These are phyloP conservation scores for Cryoendolithus antarcticus DNA, from an alignment of 2,329 filamentous ascomycete species.

Conservation along the genomic window DNA sequence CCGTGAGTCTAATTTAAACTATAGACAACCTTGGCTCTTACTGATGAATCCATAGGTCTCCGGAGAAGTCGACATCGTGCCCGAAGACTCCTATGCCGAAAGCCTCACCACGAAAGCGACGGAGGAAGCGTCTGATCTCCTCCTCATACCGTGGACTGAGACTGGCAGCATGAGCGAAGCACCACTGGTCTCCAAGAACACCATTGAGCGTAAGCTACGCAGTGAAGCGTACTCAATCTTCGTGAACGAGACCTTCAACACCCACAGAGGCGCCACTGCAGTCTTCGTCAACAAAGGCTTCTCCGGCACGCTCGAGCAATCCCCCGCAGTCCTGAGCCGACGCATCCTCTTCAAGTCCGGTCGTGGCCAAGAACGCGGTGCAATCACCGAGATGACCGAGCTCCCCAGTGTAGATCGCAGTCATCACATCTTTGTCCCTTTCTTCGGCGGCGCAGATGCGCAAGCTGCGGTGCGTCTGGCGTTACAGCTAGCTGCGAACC, in stretches of 20 bases:
- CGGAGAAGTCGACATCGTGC: conserved; percentile 67
- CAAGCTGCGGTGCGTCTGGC: conserved; percentile 65
- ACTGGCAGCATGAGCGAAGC: conserved; percentile 62
- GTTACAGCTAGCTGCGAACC: conserved; percentile 69
- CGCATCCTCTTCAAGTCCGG: conserved; percentile 47
- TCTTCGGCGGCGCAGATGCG: conserved; percentile 74
- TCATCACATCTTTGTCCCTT: conserved; percentile 79
- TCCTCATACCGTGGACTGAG: conserved; percentile 84
- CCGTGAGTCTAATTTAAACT: conserved; percentile 26
- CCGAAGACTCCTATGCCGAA: conserved; percentile 65
- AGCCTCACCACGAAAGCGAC: conserved; percentile 54
- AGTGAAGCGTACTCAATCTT: conserved; percentile 53
- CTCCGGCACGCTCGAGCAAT: conserved; percentile 32
- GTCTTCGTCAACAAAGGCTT: conserved; percentile 68
- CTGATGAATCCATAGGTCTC: conserved; percentile 35
- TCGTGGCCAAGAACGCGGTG: conserved; percentile 32
- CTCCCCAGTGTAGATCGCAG: conserved; percentile 52
- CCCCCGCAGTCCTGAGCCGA: conserved; percentile 30
- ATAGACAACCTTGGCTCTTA: too few species aligned
- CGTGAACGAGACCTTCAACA: conserved; percentile 52
- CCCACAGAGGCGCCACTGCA: conserved; percentile 54
- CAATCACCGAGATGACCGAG: conserved; percentile 41
- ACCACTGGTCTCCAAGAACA: conserved; percentile 33
- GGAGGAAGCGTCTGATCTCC: conserved; percentile 46
- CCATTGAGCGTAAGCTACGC: conserved; percentile 46